Base-by-base conservation (phyloP, 768 basidiomycete species). In the Pluteus cervinus region DNA sequence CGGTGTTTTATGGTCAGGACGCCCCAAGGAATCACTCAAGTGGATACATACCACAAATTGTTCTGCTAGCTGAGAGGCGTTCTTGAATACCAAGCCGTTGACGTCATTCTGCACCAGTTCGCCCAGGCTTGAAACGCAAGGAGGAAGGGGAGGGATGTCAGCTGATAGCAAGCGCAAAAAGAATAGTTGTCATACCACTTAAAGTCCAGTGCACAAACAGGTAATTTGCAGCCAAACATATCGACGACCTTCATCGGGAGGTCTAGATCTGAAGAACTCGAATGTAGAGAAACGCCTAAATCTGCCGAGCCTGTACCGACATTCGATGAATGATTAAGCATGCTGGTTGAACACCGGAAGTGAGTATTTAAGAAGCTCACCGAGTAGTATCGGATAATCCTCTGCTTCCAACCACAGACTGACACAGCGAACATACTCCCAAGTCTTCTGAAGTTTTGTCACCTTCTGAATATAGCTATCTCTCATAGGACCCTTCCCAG, bases 231-330 rank as follows among this genome's bases (percentile, higher is more conserved):
- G 4, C 96, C 96, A 63, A 98, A 97, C 94, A 98, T 97, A 57
- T 99, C 96, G 5, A 99, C 91, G 4, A 99, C 80, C 59, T 99
- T 99, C 96, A 99, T 99, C 3, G 96, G 96, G 38, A 99, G 65
- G 60, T 99, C 96, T 40, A 92, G 62, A 1, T 76, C 85, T 2
- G 89, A 93, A 0, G 89, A 90, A 56, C 89, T 93, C 4, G 79
- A 76, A 62, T 99, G 96, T 34, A 99, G 62, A 43, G 80, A 91
- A 40, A 98, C 74, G 2, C 96, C 96, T 26, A 99, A 50, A 58
- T 99, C 92, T 7, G 92, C 89, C 3, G 88, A 84, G 22, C 91
- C 89, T 90, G 44, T 4, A 24, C 22, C 24, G 24, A 24, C 11
- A 20, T n/a, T n/a, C n/a, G n/a, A 34, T 18, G 20, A 24, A n/a